Evolutionary conservation across 169 alveolate species (phyloP), one percentile per base, ranked within the genome.

Genomic region (Plasmodium falciparum): DNA sequence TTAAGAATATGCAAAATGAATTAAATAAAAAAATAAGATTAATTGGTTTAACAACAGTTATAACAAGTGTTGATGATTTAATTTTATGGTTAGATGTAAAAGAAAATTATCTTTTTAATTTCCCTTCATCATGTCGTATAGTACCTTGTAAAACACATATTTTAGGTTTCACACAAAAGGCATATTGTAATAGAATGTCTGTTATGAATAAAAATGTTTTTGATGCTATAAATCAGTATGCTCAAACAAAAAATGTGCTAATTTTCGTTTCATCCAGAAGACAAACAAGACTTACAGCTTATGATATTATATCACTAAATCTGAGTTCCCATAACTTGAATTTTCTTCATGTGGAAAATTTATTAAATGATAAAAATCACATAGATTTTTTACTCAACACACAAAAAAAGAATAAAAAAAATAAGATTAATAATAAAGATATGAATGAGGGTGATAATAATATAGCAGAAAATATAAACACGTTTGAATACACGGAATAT

Each of bases 1-100:
- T 98, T 97, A 97, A 99, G 66, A 97, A 94, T 91, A 97, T 98
- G 90, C 93, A 98, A n/a, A 95, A 96, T 62, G 92, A 95, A 69
- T 90, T 97, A 69, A 97, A 96, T 85, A 91, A 80, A 75, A 88
- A n/a, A 93, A 95, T 98, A 12, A 96, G 99, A 80, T 92, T 98
- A 59, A 96, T 98, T 56, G 99, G 99, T 50, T 95, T 98, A 56
- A 96, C 99, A 17, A 98, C 99, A 45, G 99, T 99, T n/a, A 93
- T 99, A 85, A 99, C 99, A 12, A 98, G 99, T 90, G 98, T 99
- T 24, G 95, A 95, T 43, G 99, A 99, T 88, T 97, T 99, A 12
- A 99, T 99, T 15, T 99, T 97, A 62, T 99, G 99, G 98, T 88
- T 99, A 58, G 99, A 99, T 63, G 98, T 98, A n/a, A 97, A 96